A percentile compares a stretch with the other conserved stretches of the same genome.
These are phyloP conservation scores for Kluyveromyces dobzhanskii DNA, from an alignment of 805 yeast genomes.

Conservation along the genomic window DNA sequence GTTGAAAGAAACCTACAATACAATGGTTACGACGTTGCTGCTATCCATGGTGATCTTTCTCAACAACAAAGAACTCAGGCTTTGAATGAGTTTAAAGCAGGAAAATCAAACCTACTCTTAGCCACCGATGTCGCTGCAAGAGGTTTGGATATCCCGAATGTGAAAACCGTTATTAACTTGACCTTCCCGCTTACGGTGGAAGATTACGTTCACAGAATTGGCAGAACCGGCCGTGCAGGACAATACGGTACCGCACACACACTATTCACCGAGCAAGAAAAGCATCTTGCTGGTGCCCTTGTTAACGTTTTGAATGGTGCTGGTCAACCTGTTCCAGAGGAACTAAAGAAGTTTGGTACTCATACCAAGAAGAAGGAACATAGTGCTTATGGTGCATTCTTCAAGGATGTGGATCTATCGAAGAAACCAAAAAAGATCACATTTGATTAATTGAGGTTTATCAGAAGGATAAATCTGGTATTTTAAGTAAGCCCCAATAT, in stretches of 20 bases:
- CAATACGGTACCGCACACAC: conserved; percentile 93
- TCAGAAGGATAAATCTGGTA: too few species aligned
- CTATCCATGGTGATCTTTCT: conserved; percentile 91
- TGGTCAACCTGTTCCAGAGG: conserved; percentile 92
- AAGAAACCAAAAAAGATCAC: conserved; percentile 86
- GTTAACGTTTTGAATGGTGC: conserved; percentile 91
- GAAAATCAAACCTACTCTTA: conserved; percentile 63
- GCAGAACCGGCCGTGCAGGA: conserved; percentile 98
- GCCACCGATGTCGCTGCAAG: conserved; percentile 99
- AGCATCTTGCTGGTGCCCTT: conserved; percentile 90
- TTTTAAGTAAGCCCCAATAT: too few species aligned
- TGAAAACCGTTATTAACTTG: conserved; percentile 86
- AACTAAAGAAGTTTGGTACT: conserved; percentile 87
- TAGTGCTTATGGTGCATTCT: conserved; percentile 97
- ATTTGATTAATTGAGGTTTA: conserved; percentile 39
- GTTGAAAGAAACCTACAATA: conserved; percentile 67
- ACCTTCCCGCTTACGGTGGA: conserved; percentile 96
- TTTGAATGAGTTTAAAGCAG: conserved; percentile 73
- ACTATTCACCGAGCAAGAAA: conserved; percentile 91
- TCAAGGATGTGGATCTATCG: conserved; percentile 80
- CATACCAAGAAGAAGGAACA: conserved; percentile 98
- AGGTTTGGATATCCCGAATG: conserved; percentile 96
- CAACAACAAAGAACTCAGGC: conserved; percentile 91
- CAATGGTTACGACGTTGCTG: conserved; percentile 76
- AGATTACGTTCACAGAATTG: conserved; percentile 95